A percentile compares a stretch with the other conserved stretches of the same genome.
These are phyloP conservation scores for Boletus sp. DNA, from an alignment of 1,284 basidiomycete genomes.

Conservation along the genomic window DNA sequence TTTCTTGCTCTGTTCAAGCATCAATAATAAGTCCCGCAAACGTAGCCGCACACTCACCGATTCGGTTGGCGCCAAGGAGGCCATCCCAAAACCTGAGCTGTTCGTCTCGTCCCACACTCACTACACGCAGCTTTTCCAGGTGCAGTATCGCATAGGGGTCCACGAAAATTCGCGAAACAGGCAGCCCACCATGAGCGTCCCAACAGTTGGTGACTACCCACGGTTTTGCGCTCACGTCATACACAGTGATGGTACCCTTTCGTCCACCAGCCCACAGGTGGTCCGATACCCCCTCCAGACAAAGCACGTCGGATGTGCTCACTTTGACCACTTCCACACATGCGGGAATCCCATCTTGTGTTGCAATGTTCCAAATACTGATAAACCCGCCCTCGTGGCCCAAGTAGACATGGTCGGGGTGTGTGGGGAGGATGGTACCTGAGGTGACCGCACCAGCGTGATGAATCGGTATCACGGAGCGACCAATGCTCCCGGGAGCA, in stretches of 20 bases:
- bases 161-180: slow-evolving; percentile 71
- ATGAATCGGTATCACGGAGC: slow-evolving; percentile 58
- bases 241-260: slow-evolving; percentile 84
- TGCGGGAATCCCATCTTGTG: slow-evolving; percentile 52
- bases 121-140: slow-evolving; percentile 68
- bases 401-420: slow-evolving; percentile 75
- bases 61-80: slow-evolving; percentile 82
- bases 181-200: slow-evolving; percentile 83
- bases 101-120: slow-evolving; percentile 81
- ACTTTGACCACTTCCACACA: slow-evolving; percentile 79
- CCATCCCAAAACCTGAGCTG: slow-evolving; percentile 89
- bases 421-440: slow-evolving; percentile 75
- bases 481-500: slow-evolving; percentile 50
- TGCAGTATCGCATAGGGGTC: slow-evolving; percentile 76
- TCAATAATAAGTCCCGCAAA: slow-evolving; percentile 5
- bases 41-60: slow-evolving; percentile 57
- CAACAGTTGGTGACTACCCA: slow-evolving; percentile 92
- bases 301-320: slow-evolving; percentile 76
- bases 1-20: slow-evolving; percentile 61
- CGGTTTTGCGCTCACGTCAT: slow-evolving; percentile 70
- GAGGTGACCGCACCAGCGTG: slow-evolving; percentile 81
- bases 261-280: slow-evolving; percentile 86
- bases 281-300: slow-evolving; percentile 79
- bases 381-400: slow-evolving; percentile 93
- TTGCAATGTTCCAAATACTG: slow-evolving; percentile 71